These are phyloP conservation scores for Otatea glauca DNA, from an alignment of 176 grass and related monocot species.

Conservation along the genomic window DNA sequence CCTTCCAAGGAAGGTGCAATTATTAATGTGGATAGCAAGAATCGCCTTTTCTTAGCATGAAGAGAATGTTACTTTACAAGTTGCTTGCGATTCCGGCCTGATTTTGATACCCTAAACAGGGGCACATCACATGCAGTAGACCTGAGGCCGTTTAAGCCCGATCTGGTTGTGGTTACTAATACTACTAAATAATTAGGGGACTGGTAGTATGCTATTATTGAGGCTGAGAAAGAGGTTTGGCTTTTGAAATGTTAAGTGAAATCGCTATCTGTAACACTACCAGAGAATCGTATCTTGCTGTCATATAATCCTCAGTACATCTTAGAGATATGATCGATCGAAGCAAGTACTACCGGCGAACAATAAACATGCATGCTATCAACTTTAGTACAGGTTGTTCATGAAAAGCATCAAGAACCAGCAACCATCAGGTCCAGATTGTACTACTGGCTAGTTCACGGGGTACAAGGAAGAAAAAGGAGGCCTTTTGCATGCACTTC, in stretches of 20 bases:
- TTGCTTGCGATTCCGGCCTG: conserved; percentile 41
- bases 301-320: not conserved
- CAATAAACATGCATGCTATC: conserved; percentile 6
- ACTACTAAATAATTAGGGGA: conserved; percentile 29
- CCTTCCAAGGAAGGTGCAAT: conserved; percentile 1
- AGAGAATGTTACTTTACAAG: conserved; percentile 56
- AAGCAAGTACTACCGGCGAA: not conserved
- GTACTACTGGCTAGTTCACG: conserved; percentile 38
- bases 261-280: conserved; percentile 23
- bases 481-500: conserved; percentile 34
- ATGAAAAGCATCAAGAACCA: conserved; percentile 19
- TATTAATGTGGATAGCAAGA: conserved; percentile 30
- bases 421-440: conserved; percentile 34
- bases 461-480: conserved; percentile 31
- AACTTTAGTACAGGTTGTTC: conserved; percentile 34
- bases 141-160: conserved; percentile 2
- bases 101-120: conserved; percentile 40
- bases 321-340: not conserved
- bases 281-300: conserved; percentile 47
- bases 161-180: conserved; percentile 29
- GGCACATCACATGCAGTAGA: conserved; percentile 52
- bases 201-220: conserved; percentile 1
- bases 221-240: not conserved
- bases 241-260: conserved; percentile 38
- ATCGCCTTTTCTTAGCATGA: conserved; percentile 38